Conservation (phyloP, 441 rosid species). For the Adansonia madagascariensis region DNA sequence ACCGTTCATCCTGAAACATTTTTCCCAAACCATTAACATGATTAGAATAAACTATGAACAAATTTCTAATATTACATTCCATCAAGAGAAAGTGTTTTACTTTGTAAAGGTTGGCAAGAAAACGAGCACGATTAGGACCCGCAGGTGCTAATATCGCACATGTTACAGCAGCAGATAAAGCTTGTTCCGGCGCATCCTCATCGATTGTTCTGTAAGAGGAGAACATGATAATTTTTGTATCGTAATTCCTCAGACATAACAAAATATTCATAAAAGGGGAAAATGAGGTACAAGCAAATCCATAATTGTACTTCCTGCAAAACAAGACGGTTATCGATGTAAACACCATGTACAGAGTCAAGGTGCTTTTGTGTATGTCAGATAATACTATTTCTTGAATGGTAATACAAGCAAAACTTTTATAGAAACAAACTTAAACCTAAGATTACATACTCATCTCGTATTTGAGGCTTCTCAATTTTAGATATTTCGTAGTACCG, state of each 20-base stretch:
- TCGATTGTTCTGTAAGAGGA: constrained; percentile 68
- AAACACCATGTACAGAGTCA: not conserved
- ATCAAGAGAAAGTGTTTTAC: constrained; percentile 41
- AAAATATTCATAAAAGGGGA: not conserved
- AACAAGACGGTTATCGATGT: not conserved
- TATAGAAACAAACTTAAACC: constrained; percentile 16
- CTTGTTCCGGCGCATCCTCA: constrained; percentile 91
- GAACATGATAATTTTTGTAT: not conserved
- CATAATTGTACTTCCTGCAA: not conserved
- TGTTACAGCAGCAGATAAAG: constrained; percentile 95
- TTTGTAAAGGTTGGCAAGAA: constrained; percentile 93
- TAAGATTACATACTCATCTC: constrained; percentile 76
- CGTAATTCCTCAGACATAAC: constrained; percentile 7
- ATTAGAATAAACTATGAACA: constrained; percentile 13
- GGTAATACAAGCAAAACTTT: not conserved
- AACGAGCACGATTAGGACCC: constrained; percentile 98
- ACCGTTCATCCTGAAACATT: constrained; percentile 85
- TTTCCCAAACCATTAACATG: constrained; percentile 36
- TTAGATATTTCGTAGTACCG: constrained; percentile 94
- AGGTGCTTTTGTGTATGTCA: not conserved
- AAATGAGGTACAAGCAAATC: not conserved
- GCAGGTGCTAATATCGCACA: constrained; percentile 98
- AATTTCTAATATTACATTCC: constrained; percentile 18
- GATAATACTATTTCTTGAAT: not conserved
- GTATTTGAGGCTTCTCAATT: constrained; percentile 90